phyloP scores from a whole-genome alignment of 75 land plant species.

The Azolla pinnata region DNA sequence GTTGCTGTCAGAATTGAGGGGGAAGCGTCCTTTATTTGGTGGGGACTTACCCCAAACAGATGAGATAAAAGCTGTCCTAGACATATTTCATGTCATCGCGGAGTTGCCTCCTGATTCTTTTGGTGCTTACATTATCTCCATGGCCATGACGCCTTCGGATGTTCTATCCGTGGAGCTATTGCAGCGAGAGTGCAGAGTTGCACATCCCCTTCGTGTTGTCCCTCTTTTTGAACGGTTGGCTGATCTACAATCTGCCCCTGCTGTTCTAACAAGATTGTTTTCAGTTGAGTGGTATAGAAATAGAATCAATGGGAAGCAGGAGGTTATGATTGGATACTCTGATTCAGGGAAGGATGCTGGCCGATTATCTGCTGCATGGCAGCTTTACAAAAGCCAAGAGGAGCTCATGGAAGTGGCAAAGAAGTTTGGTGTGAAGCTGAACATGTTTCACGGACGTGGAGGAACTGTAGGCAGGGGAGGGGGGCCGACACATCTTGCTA shows the following conservation, averaged over 20 bases:
- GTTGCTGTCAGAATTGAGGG: constrained; percentile 65
- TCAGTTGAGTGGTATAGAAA: constrained; percentile 81
- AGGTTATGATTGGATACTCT: constrained; percentile 93
- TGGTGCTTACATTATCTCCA: constrained; percentile 90
- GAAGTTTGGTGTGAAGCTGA: constrained; percentile 68
- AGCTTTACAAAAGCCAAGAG: constrained; percentile 71
- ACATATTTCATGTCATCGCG: constrained; percentile 70
- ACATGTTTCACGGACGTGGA: constrained; percentile 92
- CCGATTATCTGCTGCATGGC: constrained; percentile 82
- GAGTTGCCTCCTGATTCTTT: constrained; percentile 73
- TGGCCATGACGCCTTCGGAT: constrained; percentile 94
- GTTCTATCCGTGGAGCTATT: constrained; percentile 82
- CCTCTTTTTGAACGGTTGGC: constrained; percentile 89
- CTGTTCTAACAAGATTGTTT: constrained; percentile 63
- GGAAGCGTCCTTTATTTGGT: constrained; percentile 85
- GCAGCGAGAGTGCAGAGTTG: constrained; percentile 71
- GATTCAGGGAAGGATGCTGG: constrained; percentile 98
- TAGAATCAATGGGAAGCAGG: constrained; percentile 82
- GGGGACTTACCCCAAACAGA: constrained; percentile 73
- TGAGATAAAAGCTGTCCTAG: constrained; percentile 69
- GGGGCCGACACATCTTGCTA: constrained; percentile 94
- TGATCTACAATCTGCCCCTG: constrained; percentile 83
- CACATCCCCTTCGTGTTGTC: constrained; percentile 66
- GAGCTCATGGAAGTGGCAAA: constrained; percentile 76
- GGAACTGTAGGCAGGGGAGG: constrained; percentile 95